Evolutionary conservation across 2,329 filamentous ascomycete species (phyloP).

Genomic region (Alternaria brassicae): DNA sequence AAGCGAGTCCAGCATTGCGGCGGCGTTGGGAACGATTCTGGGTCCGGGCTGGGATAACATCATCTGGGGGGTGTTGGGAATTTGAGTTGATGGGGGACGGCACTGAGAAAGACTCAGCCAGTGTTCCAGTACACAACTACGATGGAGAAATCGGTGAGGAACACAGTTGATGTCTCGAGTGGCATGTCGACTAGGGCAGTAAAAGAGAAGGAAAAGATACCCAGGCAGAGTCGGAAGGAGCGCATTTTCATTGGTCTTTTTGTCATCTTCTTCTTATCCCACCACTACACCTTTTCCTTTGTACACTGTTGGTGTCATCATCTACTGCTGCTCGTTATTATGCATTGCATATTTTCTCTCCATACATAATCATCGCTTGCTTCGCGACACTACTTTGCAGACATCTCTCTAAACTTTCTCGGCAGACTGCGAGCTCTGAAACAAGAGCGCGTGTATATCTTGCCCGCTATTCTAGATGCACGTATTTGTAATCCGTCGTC

Average conservation of each 20-base stretch:
- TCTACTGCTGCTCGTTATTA: background rate
- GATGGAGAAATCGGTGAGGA: background rate
- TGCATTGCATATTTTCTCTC: conserved; percentile 1
- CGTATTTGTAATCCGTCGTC: conserved; percentile 10
- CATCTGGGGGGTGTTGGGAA: conserved; percentile 14
- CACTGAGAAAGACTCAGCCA: conserved; percentile 15
- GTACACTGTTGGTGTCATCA: conserved; percentile 11
- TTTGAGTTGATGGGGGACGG: conserved; percentile 23
- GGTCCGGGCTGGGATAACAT: conserved; percentile 24
- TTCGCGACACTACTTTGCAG: conserved; percentile 5
- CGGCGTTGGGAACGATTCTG: conserved; percentile 32
- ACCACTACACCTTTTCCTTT: conserved; percentile 8
- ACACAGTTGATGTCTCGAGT: conserved; percentile 7
- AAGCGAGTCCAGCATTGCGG: conserved; percentile 20
- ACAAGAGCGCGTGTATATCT: background rate
- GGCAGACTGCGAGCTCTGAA: background rate
- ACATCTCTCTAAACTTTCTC: conserved; percentile 1
- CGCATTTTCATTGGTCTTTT: conserved; percentile 13
- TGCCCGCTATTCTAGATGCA: background rate
- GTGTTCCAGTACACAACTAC: conserved; percentile 5
- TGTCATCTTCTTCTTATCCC: too few relatives aligned
- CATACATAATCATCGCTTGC: conserved; percentile 3
- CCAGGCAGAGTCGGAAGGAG: conserved; percentile 13
- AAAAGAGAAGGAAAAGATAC: conserved; percentile 17
- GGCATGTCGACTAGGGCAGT: conserved; percentile 6